Evolutionary conservation across 2,329 filamentous ascomycete species (phyloP).

Genomic region (Stachybotrys chlorohalonatus): DNA sequence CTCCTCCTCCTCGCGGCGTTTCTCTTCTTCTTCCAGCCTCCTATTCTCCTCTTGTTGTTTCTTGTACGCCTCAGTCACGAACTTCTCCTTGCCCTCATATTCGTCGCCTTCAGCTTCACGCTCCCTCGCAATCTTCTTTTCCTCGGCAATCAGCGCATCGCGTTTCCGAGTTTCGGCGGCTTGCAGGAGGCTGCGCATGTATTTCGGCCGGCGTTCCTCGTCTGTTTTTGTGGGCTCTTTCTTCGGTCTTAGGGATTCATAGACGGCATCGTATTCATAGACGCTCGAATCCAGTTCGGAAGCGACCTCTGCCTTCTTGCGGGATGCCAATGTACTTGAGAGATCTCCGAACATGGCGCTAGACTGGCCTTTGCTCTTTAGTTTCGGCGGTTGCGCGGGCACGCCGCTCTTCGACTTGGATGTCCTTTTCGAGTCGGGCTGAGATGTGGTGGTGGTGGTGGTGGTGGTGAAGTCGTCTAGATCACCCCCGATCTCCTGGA

Average conservation of each 20-base stretch:
- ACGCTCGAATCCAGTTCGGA: conserved; percentile 61
- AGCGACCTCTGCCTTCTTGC: conserved; percentile 55
- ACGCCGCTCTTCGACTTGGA: conserved; percentile 22
- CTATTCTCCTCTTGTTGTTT: conserved; percentile 69
- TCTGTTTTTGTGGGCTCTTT: conserved; percentile 46
- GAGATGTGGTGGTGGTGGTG: conserved; percentile 13
- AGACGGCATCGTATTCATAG: conserved; percentile 79
- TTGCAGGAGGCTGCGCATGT: conserved; percentile 66
- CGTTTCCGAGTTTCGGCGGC: conserved; percentile 70
- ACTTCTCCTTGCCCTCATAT: conserved; percentile 75
- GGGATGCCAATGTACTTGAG: conserved; percentile 53
- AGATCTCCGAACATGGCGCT: conserved; percentile 53
- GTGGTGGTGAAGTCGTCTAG: conserved; percentile 39
- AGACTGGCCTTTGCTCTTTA: conserved; percentile 31
- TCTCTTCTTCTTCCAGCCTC: conserved; percentile 63
- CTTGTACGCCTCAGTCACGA: conserved; percentile 78
- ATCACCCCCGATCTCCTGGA: conserved; percentile 55
- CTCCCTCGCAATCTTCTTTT: conserved; percentile 71
- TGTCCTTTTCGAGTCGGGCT: conserved; percentile 16
- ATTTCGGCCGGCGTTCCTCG: conserved; percentile 60
- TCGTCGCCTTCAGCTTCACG: conserved; percentile 73
- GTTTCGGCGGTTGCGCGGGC: conserved; percentile 30
- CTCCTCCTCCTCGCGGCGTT: conserved; percentile 53
- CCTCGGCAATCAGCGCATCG: conserved; percentile 68
- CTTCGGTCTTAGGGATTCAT: conserved; percentile 65